Percentiles rank a stretch among this genome's conserved stretches.
phyloP scores from a whole-genome alignment of 2,329 filamentous ascomycete species.

The Grosmannia penicillata region DNA sequence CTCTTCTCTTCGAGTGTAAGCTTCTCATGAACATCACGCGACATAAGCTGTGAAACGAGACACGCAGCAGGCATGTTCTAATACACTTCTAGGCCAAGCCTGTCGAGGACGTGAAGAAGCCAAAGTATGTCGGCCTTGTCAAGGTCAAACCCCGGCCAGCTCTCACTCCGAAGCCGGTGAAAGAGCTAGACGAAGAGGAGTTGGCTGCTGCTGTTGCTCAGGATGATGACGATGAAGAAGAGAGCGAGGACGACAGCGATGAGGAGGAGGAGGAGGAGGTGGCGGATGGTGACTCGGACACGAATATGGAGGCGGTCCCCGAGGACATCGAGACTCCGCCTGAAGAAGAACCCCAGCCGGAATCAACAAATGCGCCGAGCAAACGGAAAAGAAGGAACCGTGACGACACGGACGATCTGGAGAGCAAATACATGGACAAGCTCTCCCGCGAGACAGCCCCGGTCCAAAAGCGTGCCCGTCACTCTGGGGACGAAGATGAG shows the following conservation, averaged over 20 bases:
- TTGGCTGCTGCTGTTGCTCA: background rate
- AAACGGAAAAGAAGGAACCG: conserved; percentile 48
- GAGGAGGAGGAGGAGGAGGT: conserved; percentile 14
- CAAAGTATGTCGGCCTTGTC: conserved; percentile 23
- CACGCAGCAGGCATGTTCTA: no score
- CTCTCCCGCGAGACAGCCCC: conserved; percentile 35
- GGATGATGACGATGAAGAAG: conserved; percentile 4
- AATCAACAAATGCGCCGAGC: conserved; percentile 32
- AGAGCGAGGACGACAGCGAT: background rate
- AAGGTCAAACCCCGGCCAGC: conserved; percentile 1
- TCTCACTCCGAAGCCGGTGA: conserved; percentile 1
- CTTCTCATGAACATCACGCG: conserved; percentile 19
- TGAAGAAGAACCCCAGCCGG: conserved; percentile 23
- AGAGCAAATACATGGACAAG: conserved; percentile 54
- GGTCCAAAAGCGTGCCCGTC: conserved; percentile 38
- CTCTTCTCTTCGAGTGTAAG: conserved; percentile 58
- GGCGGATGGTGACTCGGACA: conserved; percentile 17
- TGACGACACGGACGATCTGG: conserved; percentile 54
- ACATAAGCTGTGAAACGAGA: background rate
- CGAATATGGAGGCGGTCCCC: conserved; percentile 12
- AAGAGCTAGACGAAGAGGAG: conserved; percentile 4
- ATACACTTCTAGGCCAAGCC: conserved; percentile 30
- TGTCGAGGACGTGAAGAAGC: conserved; percentile 28
- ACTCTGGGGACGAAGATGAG: conserved; percentile 15
- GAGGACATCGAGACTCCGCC: background rate